These are phyloP conservation scores for Yamadazyma sp. DNA, from an alignment of 1,139 yeast genomes.

Conservation along the genomic window DNA sequence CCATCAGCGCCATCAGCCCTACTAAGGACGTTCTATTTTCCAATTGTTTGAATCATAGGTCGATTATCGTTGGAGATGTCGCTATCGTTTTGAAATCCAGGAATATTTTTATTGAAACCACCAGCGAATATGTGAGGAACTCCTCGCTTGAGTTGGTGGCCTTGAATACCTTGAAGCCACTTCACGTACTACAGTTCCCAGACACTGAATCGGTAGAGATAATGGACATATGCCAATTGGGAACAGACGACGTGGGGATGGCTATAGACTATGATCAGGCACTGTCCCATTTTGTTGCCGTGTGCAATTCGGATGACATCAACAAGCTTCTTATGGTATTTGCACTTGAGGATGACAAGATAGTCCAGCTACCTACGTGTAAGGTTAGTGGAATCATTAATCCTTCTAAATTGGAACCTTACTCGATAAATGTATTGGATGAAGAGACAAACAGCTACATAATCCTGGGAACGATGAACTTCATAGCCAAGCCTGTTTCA, in stretches of 20 bases:
- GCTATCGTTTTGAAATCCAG: conserved; percentile 21
- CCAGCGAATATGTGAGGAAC: conserved; percentile 16
- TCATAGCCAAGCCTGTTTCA: conserved; percentile 10
- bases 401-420: conserved; percentile 11
- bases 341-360: conserved; percentile 12
- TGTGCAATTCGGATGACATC: conserved; percentile 13
- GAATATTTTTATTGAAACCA: conserved; percentile 14
- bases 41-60: conserved; percentile 17
- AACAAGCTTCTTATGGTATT: conserved; percentile 15
- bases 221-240: conserved; percentile 19
- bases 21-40: conserved; percentile 16
- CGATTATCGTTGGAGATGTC: conserved; percentile 14
- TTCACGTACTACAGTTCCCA: conserved; percentile 14
- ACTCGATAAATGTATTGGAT: conserved; percentile 13
- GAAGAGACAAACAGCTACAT: conserved; percentile 10
- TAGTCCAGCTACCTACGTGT: conserved; percentile 10
- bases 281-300: conserved; percentile 10
- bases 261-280: background rate
- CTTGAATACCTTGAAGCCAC: conserved; percentile 12
- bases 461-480: conserved; percentile 18
- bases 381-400: conserved; percentile 15
- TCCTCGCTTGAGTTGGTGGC: conserved; percentile 21
- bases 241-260: background rate
- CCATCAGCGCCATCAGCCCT: conserved; percentile 6
- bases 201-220: conserved; percentile 17